Evolutionary conservation across 768 basidiomycete genomes (phyloP).

Genomic region (Gymnopilus dilepis): DNA sequence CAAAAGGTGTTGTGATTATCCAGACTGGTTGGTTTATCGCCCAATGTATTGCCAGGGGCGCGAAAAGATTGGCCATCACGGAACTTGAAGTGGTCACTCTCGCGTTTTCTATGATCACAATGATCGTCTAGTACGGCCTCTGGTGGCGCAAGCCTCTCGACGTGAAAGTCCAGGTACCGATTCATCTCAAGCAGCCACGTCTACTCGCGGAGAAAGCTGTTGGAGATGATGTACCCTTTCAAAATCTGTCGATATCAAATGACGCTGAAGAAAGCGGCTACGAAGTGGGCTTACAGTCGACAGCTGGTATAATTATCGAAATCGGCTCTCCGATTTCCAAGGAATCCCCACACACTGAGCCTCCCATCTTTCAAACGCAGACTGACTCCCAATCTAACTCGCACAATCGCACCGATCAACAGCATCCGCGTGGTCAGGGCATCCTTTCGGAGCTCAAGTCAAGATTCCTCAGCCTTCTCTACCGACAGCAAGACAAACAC

Average conservation of each 20-base stretch:
- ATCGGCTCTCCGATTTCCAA: too few species aligned
- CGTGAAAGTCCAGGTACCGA: constrained; percentile 22
- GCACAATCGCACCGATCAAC: too few species aligned
- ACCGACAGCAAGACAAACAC: not conserved
- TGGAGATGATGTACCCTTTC: too few species aligned
- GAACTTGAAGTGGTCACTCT: constrained; percentile 43
- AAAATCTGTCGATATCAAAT: too few species aligned
- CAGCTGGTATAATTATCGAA: too few species aligned
- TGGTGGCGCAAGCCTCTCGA: constrained; percentile 49
- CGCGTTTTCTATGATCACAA: constrained; percentile 36
- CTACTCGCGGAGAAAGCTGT: not conserved
- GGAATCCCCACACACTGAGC: too few species aligned
- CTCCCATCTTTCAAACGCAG: too few species aligned
- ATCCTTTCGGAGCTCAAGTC: too few species aligned
- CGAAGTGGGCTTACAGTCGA: too few species aligned
- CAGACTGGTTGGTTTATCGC: constrained; percentile 43
- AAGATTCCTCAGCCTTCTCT: not conserved
- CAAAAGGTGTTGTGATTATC: constrained; percentile 37
- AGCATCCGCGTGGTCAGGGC: too few species aligned
- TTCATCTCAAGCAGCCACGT: constrained; percentile 4
- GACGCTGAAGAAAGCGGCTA: too few species aligned
- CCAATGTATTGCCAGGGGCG: constrained; percentile 33
- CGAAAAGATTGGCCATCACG: constrained; percentile 33
- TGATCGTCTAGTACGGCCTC: constrained; percentile 33
- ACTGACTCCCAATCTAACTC: too few species aligned